Evolutionary conservation across 2,329 filamentous ascomycete genomes (phyloP).

Genomic region (Phialocephala subalpina): DNA sequence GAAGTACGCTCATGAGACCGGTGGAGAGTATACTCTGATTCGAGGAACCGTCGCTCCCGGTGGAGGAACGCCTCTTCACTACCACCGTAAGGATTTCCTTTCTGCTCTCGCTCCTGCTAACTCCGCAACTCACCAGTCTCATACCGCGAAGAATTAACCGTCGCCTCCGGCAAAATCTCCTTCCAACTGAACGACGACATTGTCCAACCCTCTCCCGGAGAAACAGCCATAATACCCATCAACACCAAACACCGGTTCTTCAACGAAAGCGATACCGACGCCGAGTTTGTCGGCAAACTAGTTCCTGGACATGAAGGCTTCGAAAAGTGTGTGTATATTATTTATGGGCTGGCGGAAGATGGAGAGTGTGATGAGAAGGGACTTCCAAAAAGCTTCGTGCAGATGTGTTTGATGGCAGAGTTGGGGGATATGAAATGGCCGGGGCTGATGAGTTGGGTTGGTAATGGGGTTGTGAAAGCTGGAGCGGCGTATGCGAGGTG

Average conservation of each 20-base stretch:
- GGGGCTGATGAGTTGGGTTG: constrained; percentile 14
- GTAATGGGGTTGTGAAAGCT: constrained; percentile 14
- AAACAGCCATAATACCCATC: constrained; percentile 18
- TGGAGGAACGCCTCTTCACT: constrained; percentile 20
- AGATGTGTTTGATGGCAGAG: constrained; percentile 21
- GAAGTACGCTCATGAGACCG: constrained; percentile 20
- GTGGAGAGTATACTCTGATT: constrained; percentile 16
- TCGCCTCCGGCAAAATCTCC: constrained; percentile 8
- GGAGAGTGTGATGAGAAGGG: constrained; percentile 20
- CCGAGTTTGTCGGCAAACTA: constrained; percentile 15
- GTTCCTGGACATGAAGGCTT: constrained; percentile 20
- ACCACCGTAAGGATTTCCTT: background rate
- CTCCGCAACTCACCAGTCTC: background rate
- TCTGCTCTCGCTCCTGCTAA: background rate
- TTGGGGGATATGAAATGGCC: constrained; percentile 26
- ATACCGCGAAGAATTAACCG: constrained; percentile 15
- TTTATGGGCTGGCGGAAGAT: constrained; percentile 20
- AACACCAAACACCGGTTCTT: constrained; percentile 22
- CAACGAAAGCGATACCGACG: constrained; percentile 8
- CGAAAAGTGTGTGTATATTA: constrained; percentile 18
- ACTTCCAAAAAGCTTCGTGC: constrained; percentile 20
- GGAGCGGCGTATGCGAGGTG: constrained; percentile 23
- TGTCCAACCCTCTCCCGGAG: constrained; percentile 2
- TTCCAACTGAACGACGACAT: constrained; percentile 8
- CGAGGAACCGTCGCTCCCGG: constrained; percentile 9